Base-by-base conservation (phyloP, 2,329 filamentous ascomycete species). In the Juglanconis juglandina region DNA sequence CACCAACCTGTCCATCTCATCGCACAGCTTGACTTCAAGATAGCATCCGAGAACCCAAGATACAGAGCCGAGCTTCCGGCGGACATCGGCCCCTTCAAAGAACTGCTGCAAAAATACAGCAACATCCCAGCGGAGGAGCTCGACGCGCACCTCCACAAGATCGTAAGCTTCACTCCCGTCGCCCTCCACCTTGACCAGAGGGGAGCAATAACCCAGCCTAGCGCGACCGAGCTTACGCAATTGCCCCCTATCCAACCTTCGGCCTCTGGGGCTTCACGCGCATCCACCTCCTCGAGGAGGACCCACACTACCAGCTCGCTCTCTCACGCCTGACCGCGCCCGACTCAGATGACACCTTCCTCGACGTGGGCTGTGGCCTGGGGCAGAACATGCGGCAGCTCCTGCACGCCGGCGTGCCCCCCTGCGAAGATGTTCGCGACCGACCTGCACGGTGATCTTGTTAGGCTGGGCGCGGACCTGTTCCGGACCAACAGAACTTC, bases 291-390 rank as follows among this genome's bases (percentile, higher is more conserved):
- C 66, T 68, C 24, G 60, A 65, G 30, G 69, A 69, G 14, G 53
- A 55, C 37, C 69, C 72, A 0, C 44, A 63, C 6, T 76, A 76
- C 64, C 59, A 65, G 4, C 63, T 58, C 1, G 58, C 73, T 9
- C 50, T 76, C 5, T 59, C 65, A 9, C 70, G 66, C 17, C 63
- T 72, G 11, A 35, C n/a, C 13, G 53, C 53, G n/a, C 39, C 53
- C 5, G 63, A 68, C 10, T 41, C 55, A 14, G 69, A 70, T 5
- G 69, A 64, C 2, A 66, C 53, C 2, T 54, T 73, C 13, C 68
- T 79, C 14, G 77, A 80, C 55, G 70, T 75, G 56, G 76, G 74
- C 11, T 79, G 76, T 67, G 78, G 76, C 63, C 73, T 79, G 58
- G 77, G 76, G 10, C 76, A 80, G 50, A 75, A 76, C 48, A 69